Evolutionary conservation across 2,329 filamentous ascomycete species (phyloP), one percentile per base, ranked within the genome.

Genomic region (Mycogone perniciosa): DNA sequence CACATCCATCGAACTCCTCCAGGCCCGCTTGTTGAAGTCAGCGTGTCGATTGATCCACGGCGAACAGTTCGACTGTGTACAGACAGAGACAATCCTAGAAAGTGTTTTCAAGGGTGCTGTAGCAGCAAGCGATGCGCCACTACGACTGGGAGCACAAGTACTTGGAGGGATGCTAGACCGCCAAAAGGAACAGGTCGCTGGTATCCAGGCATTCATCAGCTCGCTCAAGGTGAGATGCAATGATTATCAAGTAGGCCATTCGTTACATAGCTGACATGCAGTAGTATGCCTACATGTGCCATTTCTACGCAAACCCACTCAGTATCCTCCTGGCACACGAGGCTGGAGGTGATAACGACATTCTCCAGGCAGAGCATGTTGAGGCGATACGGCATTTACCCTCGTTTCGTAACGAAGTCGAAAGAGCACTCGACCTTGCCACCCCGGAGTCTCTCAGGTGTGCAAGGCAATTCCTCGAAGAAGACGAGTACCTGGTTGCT

Each of bases 271-370:
- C 30, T 51, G 44, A 52, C 38, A 13, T 26, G 5, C 37, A 35
- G n/a, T 41, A 89, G 79, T 93, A 92, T 67, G 82, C 85, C 1
- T 89, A 90, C 62, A 91, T 95, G 88, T 88, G 85, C 51, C 86
- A 90, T 64, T 92, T 88, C 62, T 92, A 89, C 59, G 86, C 85
- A 37, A 92, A 90, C 58, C 81, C 85, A 1, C 71, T 90, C 4
- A 88, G 83, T 54, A 65, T 89, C 4, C 75, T 92, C 33, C 66
- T 83, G 7, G 69, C 70, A 2, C 54, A 54, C 27, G 58, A 54
- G 35, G 57, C 60, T 41, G 57, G 65, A 6, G 52, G 61, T 11
- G 56, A 63, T 10, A 48, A 46, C n/a, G 40, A 47, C n/a, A 45
- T 39, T 27, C 56, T 88, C 1, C 75, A 85, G 46, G 60, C 70